Evolutionary conservation across 1,139 yeast species (phyloP), one percentile per base, ranked within the genome.

Genomic region (Taiozyma sp.): DNA sequence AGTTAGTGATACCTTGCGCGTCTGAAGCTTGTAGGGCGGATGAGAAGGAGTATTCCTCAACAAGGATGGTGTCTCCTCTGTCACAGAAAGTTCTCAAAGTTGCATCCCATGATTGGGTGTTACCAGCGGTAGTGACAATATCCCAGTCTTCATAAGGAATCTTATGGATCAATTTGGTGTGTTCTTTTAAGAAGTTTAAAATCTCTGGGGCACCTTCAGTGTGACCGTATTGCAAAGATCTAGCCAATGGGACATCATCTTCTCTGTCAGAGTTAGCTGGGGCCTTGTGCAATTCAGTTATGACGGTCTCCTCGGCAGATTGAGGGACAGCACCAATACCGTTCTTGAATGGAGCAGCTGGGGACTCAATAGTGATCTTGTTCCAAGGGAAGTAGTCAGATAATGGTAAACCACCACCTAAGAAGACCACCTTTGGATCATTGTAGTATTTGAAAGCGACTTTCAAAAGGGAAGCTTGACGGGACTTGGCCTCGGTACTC

Each of bases 321-420:
- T 83, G 76, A 54, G 87, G 76, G 48, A 78, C 75, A 30, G 87
- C 85, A 32, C 86, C 89, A 58, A 89, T 85, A 46, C 97, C 97
- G 38, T 81, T 73, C 12, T 73, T 64, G 65, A 90, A 90, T 2
- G 96, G 91, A 40, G 93, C 87, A 28, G 81, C 76, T 54, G 96
- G 96, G 7, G 91, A 74, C 53, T 83, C 83, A 29, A 87, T 84
- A 28, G 76, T 67, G 49, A 91, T 66, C 60, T 81, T 80, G 64
- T 89, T 90, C 79, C 92, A 89, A 48, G 99, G 99, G 79, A 93
- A 93, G 69, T 87, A 86, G 60, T 86, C 92, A 22, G 97, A 74
- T 64, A 89, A 73, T 22, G 99, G 99, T 61, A 93, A 79, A 8
- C 99, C 99, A 58, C 99, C 99, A 51, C 97, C 99, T 56, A 93